phyloP scores from a whole-genome alignment of 2,329 filamentous ascomycete species.

The Clonostachys rosea region DNA sequence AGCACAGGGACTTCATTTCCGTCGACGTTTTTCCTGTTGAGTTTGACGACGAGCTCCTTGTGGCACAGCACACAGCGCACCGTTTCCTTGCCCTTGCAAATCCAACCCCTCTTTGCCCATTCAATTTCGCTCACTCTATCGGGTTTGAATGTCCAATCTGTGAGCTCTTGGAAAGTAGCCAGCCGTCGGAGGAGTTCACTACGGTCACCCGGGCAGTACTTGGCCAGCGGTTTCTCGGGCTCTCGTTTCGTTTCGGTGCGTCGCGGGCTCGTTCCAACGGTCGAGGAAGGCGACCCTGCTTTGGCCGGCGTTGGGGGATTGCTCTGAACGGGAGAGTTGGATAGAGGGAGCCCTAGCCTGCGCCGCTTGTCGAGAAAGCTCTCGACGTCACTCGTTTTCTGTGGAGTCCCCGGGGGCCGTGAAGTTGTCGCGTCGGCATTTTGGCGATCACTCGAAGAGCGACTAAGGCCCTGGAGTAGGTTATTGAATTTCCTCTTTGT shows the following conservation, averaged over 20 bases:
- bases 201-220: slow-evolving; percentile 84
- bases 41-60: slow-evolving; percentile 76
- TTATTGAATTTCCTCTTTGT: slow-evolving; percentile 83
- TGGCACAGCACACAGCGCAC: slow-evolving; percentile 84
- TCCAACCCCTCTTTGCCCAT: slow-evolving; percentile 93
- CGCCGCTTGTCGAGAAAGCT: slow-evolving; percentile 47
- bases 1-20: slow-evolving; percentile 49
- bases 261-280: slow-evolving; percentile 12
- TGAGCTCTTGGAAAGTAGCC: slow-evolving; percentile 85
- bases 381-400: slow-evolving; percentile 18
- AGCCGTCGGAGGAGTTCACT: slow-evolving; percentile 76
- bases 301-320: not conserved
- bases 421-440: slow-evolving; percentile 28
- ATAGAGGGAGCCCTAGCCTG: slow-evolving; percentile 32
- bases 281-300: slow-evolving; percentile 2
- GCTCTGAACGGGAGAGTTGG: not conserved
- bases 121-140: slow-evolving; percentile 80
- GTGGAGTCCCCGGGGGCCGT: not conserved
- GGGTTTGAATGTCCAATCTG: slow-evolving; percentile 91
- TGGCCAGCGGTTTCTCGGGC: slow-evolving; percentile 36
- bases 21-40: slow-evolving; percentile 56
- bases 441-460: slow-evolving; percentile 8
- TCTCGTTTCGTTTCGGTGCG: slow-evolving; percentile 13
- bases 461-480: slow-evolving; percentile 62
- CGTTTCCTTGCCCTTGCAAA: slow-evolving; percentile 76